phyloP scores from a whole-genome alignment of 768 basidiomycete genomes.

The Termitomyces sp. region DNA sequence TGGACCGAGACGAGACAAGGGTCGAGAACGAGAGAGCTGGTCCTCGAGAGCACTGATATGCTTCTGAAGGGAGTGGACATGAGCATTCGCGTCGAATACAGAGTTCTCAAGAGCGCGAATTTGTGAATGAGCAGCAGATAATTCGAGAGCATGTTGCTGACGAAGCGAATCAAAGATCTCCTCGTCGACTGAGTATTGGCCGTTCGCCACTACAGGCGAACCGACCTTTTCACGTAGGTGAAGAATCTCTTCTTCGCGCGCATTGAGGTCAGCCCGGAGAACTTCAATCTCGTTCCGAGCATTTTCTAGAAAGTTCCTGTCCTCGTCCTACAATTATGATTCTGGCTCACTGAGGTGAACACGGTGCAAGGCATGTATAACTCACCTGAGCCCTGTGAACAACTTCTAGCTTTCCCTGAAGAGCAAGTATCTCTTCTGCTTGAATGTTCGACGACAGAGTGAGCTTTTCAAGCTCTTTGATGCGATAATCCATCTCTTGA shows the following conservation, averaged over 20 bases:
- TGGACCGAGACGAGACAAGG: constrained; percentile 34
- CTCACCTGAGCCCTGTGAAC: constrained; percentile 31
- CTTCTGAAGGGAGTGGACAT: constrained; percentile 61
- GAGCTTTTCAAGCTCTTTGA: constrained; percentile 57
- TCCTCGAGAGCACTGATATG: constrained; percentile 63
- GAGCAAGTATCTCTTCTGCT: constrained; percentile 45
- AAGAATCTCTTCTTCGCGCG: constrained; percentile 65
- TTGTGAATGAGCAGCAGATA: constrained; percentile 75
- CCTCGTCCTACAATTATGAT: constrained; percentile 43
- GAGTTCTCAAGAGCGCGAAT: constrained; percentile 72
- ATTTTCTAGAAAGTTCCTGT: constrained; percentile 54
- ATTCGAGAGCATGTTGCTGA: constrained; percentile 76
- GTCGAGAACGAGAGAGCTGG: constrained; percentile 48
- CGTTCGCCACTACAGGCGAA: constrained; percentile 31
- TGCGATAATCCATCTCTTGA: constrained; percentile 46
- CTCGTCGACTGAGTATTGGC: constrained; percentile 56
- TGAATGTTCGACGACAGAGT: constrained; percentile 37
- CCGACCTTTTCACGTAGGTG: constrained; percentile 44
- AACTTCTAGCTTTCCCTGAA: constrained; percentile 51
- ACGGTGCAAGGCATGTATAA: constrained; percentile 1
- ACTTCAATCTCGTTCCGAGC: constrained; percentile 67
- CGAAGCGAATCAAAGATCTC: constrained; percentile 67
- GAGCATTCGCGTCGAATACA: constrained; percentile 69
- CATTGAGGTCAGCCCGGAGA: constrained; percentile 55
- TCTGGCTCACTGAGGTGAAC: background rate